phyloP scores from a whole-genome alignment of 2,329 filamentous ascomycete genomes.

The Immersiporthe knoxdaviesiana region DNA sequence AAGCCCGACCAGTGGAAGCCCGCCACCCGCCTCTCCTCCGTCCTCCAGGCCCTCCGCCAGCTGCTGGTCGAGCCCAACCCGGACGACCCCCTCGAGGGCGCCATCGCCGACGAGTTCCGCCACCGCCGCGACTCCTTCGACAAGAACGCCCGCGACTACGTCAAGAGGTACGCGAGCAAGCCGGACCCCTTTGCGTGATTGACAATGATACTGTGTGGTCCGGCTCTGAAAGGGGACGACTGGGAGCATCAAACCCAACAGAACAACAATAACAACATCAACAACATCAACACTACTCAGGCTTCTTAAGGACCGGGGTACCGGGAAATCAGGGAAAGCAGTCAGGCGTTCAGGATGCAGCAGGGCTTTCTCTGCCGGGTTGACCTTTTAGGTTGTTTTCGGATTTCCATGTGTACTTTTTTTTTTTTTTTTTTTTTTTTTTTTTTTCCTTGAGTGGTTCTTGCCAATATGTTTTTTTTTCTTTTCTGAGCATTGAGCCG shows the following conservation, averaged over 20 bases:
- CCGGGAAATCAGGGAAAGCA: neutral
- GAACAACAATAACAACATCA: too few relatives aligned
- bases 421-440: neutral
- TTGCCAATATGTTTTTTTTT: neutral
- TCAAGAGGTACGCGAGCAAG: constrained; percentile 67
- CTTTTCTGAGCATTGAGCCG: neutral
- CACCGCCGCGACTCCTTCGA: constrained; percentile 70
- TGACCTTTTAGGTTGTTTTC: neutral
- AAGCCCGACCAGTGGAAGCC: constrained; percentile 93
- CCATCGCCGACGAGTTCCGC: constrained; percentile 84
- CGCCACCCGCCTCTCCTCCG: constrained; percentile 76
- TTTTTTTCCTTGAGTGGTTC: neutral
- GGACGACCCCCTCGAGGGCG: constrained; percentile 84
- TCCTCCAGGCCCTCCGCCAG: constrained; percentile 71
- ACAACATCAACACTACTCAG: neutral
- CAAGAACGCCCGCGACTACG: constrained; percentile 74
- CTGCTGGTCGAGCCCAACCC: constrained; percentile 81
- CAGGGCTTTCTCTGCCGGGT: neutral
- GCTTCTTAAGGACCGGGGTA: neutral
- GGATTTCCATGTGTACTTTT: neutral
- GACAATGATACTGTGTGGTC: neutral
- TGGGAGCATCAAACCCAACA: too few relatives aligned
- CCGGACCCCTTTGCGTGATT: constrained; percentile 8
- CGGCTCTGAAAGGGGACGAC: too few relatives aligned
- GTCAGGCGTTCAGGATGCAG: neutral